Conservation (phyloP, 306 rosid genomes). For the Vicia faba region DNA sequence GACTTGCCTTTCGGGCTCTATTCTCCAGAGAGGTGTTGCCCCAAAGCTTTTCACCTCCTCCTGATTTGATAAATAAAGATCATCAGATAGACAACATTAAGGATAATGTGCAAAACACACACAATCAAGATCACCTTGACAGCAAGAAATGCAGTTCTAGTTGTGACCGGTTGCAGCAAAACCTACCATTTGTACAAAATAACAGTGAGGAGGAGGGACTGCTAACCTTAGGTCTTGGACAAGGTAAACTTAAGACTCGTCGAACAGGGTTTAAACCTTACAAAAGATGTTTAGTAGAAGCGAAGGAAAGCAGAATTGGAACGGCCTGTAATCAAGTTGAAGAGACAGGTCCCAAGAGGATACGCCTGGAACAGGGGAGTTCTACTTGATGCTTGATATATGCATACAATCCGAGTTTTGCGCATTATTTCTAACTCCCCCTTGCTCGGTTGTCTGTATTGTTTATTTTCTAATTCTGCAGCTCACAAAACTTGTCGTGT, state of each 20-base stretch:
- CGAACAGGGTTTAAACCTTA: slow-evolving; percentile 95
- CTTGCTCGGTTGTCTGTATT: slow-evolving; percentile 7
- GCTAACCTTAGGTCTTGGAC: slow-evolving; percentile 73
- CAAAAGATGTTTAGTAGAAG: slow-evolving; percentile 86
- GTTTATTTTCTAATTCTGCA: slow-evolving; percentile 42
- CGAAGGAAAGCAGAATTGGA: slow-evolving; percentile 61
- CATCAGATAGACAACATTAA: slow-evolving; percentile 40
- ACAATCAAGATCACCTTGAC: slow-evolving; percentile 46
- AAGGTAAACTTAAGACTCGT: slow-evolving; percentile 61
- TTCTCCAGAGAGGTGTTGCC: slow-evolving; percentile 85
- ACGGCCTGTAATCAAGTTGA: slow-evolving; percentile 59
- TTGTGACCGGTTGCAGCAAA: slow-evolving; percentile 45
- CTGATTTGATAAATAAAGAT: slow-evolving; percentile 44
- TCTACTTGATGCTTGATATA: slow-evolving; percentile 51
- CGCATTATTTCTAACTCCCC: slow-evolving; percentile 40
- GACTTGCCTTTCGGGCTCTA: slow-evolving; percentile 85
- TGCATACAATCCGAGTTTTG: slow-evolving; percentile 58
- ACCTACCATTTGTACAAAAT: slow-evolving; percentile 37
- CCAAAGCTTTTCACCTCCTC: slow-evolving; percentile 87
- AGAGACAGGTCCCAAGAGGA: slow-evolving; percentile 71
- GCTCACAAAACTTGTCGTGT: slow-evolving; percentile 67
- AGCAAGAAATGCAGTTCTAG: slow-evolving; percentile 45
- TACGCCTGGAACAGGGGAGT: slow-evolving; percentile 67
- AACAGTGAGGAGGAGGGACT: slow-evolving; percentile 54
- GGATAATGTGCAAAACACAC: slow-evolving; percentile 41